A percentile compares a stretch with the other conserved stretches of the same genome.
Evolutionary conservation across 257 asterid species (phyloP).

Genomic region (Petunia axillaris): DNA sequence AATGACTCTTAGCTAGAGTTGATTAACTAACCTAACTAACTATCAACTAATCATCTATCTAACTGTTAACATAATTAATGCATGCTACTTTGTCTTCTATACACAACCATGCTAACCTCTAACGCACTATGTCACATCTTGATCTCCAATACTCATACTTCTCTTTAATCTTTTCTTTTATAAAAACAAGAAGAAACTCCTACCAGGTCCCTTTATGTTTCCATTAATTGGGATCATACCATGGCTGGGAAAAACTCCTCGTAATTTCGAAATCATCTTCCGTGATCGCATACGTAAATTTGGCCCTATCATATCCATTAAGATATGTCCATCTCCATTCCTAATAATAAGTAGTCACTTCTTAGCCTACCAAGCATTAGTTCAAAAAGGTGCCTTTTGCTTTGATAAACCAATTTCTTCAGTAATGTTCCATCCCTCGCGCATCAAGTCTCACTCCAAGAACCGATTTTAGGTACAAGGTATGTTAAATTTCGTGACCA

Average conservation of each 20-base stretch:
- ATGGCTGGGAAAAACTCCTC: too few species aligned
- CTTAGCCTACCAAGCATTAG: constrained; percentile 4
- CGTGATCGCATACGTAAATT: too few species aligned
- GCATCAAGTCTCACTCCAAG: constrained; percentile 42
- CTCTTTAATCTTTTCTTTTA: background rate
- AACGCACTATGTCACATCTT: too few species aligned
- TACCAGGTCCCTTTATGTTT: background rate
- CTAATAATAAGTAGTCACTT: background rate
- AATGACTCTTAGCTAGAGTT: too few species aligned
- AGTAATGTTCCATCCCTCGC: constrained; percentile 52
- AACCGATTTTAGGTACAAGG: constrained; percentile 49
- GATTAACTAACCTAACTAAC: too few species aligned
- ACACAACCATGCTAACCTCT: too few species aligned
- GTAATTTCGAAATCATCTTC: background rate
- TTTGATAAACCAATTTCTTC: constrained; percentile 34
- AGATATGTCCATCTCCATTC: background rate
- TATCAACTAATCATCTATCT: too few species aligned
- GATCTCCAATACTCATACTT: too few species aligned
- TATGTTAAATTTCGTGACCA: background rate
- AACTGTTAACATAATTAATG: too few species aligned
- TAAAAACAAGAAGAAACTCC: background rate
- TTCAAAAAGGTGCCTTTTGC: background rate
- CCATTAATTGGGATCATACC: background rate
- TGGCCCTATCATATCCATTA: background rate
- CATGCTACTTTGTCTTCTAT: too few species aligned